phyloP scores from a whole-genome alignment of 768 basidiomycete genomes.

The Heimioporus sp. region DNA sequence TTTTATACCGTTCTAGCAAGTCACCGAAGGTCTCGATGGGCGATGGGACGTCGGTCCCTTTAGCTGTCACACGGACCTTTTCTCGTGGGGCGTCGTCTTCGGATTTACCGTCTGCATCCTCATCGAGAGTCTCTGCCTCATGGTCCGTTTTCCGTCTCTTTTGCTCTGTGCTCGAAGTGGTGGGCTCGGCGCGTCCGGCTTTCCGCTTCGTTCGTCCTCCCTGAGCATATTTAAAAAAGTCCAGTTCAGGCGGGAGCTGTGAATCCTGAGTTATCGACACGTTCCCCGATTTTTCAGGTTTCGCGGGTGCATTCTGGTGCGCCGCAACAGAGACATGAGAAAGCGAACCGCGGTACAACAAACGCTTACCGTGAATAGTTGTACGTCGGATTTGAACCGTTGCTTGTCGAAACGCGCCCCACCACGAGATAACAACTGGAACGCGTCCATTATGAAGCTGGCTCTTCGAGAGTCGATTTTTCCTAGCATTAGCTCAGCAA shows the following conservation, averaged over 20 bases:
- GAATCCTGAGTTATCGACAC: constrained; percentile 30
- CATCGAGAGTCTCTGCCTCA: constrained; percentile 19
- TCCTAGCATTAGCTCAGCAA: constrained; percentile 6
- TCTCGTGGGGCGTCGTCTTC: constrained; percentile 26
- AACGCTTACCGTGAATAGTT: constrained; percentile 61
- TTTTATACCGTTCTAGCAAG: constrained; percentile 53
- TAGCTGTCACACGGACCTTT: constrained; percentile 68
- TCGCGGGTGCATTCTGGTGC: constrained; percentile 25
- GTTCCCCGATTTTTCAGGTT: constrained; percentile 22
- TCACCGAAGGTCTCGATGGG: constrained; percentile 57
- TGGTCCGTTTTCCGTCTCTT: constrained; percentile 32
- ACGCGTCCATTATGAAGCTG: constrained; percentile 61
- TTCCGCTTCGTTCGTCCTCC: constrained; percentile 55
- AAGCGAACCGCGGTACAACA: neutral
- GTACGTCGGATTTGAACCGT: constrained; percentile 65
- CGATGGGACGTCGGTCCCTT: constrained; percentile 68
- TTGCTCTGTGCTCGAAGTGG: constrained; percentile 12
- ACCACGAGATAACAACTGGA: constrained; percentile 86
- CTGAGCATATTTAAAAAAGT: constrained; percentile 89
- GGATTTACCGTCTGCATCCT: constrained; percentile 19
- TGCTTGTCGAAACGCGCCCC: constrained; percentile 80
- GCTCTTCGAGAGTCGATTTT: neutral
- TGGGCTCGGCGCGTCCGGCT: constrained; percentile 16
- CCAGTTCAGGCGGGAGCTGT: constrained; percentile 73
- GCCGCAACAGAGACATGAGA: constrained; percentile 2